Base-by-base conservation (phyloP, 1,139 yeast species). In the Pichia cactophila region DNA sequence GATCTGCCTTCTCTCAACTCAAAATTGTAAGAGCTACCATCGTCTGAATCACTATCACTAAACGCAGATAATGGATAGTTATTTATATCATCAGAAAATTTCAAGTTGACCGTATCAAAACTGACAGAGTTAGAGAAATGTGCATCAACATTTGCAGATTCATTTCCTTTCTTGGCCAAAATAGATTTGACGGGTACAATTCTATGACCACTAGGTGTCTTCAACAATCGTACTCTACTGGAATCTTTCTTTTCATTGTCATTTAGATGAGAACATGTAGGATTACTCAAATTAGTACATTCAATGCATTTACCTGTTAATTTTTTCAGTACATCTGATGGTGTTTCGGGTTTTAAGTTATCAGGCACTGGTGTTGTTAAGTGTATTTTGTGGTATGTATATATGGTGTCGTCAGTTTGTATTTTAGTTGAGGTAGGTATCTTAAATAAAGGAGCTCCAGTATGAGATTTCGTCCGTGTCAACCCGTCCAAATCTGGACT, bases 71-170 rank as follows among this genome's bases (percentile, higher is more conserved):
- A 26, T 9, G 55, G 53, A 36, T 49, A 47, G 35, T 46, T 52
- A 42, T 56, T 57, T 14, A 46, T 14, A 42, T 58, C 63, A 26
- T 61, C 64, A 26, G 60, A 55, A 46, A 61, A 62, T 36, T 67
- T 67, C 10, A 71, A 54, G 47, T 72, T 68, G 17, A 74, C 72
- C 3, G 78, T 74, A 56, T 75, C 79, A 56, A 75, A 75, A 10
- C 56, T 51, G 7, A 54, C 57, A 33, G 53, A 49, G 41, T 54
- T 54, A 1, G 49, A 20, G 33, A 54, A 54, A 29, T 48, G 50
- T n/a, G 47, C 36, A 41, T 50, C 50, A 11, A 48, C 29, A 11
- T 33, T 20, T 14, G 50, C 17, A 10, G 41, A 36, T 8, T 49
- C 41, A 17, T 41, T 42, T 2, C 36, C 50, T 36, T 39, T 49